These are phyloP conservation scores for Yarrowia keelungensis DNA, from an alignment of 805 yeast species.

Conservation along the genomic window DNA sequence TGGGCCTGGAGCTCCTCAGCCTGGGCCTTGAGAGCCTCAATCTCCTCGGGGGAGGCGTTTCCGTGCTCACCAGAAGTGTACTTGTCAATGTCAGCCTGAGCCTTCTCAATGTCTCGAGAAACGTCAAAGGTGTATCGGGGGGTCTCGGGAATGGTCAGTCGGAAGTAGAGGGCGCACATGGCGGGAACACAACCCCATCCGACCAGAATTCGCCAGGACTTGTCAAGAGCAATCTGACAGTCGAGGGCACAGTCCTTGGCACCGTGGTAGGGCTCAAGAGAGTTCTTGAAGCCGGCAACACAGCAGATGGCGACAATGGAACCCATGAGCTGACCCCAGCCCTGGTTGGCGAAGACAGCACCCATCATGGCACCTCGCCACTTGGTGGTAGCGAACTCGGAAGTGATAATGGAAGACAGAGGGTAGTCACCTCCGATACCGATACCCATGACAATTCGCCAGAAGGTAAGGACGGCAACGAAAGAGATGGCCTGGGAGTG, in stretches of 20 bases:
- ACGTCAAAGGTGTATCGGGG: constrained; percentile 90
- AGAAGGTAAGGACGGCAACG: constrained; percentile 74
- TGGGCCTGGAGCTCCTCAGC: constrained; percentile 61
- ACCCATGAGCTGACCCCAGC: constrained; percentile 91
- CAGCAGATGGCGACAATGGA: constrained; percentile 82
- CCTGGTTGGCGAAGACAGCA: constrained; percentile 96
- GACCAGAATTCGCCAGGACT: constrained; percentile 91
- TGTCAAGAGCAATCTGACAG: constrained; percentile 83
- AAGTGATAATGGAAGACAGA: constrained; percentile 87
- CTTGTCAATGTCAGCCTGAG: constrained; percentile 55
- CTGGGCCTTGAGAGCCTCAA: constrained; percentile 56
- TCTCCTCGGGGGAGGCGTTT: constrained; percentile 57
- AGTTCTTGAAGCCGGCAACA: constrained; percentile 77
- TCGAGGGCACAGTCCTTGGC: constrained; percentile 66
- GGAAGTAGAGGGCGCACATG: constrained; percentile 77
- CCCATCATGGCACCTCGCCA: constrained; percentile 99
- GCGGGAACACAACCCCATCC: constrained; percentile 95
- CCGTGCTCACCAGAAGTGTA: constrained; percentile 59
- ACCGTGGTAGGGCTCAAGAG: constrained; percentile 60
- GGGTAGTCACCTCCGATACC: constrained; percentile 99
- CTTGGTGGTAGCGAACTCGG: constrained; percentile 91
- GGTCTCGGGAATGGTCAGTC: constrained; percentile 93
- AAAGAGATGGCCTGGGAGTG: constrained; percentile 72
- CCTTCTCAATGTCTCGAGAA: constrained; percentile 52
- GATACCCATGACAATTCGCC: constrained; percentile 89